Evolutionary conservation across 805 yeast species (phyloP), one percentile per base, ranked within the genome.

Genomic region (Kodamaea kaohsiungensis): DNA sequence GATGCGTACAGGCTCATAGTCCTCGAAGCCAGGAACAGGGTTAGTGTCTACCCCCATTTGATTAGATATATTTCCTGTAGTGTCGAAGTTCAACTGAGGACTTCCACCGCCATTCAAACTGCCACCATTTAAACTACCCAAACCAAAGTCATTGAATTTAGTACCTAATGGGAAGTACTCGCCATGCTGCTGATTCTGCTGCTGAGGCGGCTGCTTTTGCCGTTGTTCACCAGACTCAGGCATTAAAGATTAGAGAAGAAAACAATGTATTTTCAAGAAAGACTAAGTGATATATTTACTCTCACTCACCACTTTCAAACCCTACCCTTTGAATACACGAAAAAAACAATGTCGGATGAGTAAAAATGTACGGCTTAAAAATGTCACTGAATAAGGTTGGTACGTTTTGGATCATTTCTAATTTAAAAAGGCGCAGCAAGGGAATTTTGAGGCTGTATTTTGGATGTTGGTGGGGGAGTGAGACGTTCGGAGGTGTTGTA

Each of bases 401-500:
- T 30, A 30, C 35, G 35, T 30, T 30, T 30, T 30, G 35, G 35
- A 42, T 42, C 46, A 42, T 42, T 22, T 22, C 9, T 42, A 18
- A 18, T 18, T 19, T 18, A 42, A 18, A 42, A 42, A 42, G 46
- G 46, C 46, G 46, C 46, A 42, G 46, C 46, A 42, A 40, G 18
- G 46, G 9, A 15, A 42, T 15, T 42, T 18, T 22, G 25, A 42
- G 25, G 46, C 35, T 30, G 35, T 30, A 30, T 30, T 30, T 8
- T 5, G 35, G 13, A 30, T 30, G 35, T 30, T 9, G 5, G 13
- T 12, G 10, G 5, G 35, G 35, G 35, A 30, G 2, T 5, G 13
- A 30, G 35, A 10, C 8, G 35, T 30, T 30, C 2, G 3, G 10
- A 9, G 35, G 35, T 30, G 35, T 5, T 22, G 25, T 22, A 22